A percentile compares a stretch with the other conserved stretches of the same genome.
phyloP scores from a whole-genome alignment of 1,284 basidiomycete species.

The Austroboletus novae-zelandiae region DNA sequence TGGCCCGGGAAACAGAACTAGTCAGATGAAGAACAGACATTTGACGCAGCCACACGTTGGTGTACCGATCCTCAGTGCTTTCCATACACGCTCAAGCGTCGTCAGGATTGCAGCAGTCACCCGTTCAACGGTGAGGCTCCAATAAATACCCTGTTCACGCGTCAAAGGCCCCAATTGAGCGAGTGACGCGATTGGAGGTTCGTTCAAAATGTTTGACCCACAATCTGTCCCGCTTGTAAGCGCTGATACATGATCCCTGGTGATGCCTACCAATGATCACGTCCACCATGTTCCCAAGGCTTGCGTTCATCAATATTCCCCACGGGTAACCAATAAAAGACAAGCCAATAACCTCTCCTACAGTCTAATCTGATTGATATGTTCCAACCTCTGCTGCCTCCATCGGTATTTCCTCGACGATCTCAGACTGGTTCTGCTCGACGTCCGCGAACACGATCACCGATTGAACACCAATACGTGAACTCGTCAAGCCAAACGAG shows the following conservation, averaged over 20 bases:
- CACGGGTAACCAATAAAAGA: too few relatives aligned
- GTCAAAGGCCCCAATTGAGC: slow-evolving; percentile 57
- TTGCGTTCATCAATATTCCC: slow-evolving; percentile 93
- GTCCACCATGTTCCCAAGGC: slow-evolving; percentile 71
- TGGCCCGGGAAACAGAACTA: slow-evolving; percentile 60
- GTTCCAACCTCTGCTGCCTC: too few relatives aligned
- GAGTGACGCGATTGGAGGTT: slow-evolving; percentile 82
- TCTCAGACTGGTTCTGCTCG: too few relatives aligned
- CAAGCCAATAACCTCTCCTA: too few relatives aligned
- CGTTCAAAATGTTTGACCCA: slow-evolving; percentile 86
- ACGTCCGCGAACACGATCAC: too few relatives aligned
- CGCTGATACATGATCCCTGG: neutral
- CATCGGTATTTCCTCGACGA: too few relatives aligned
- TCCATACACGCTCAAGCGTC: slow-evolving; percentile 83
- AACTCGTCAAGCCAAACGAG: too few relatives aligned
- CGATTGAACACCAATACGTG: too few relatives aligned
- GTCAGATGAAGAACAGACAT: neutral
- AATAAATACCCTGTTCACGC: slow-evolving; percentile 13
- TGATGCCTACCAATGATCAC: slow-evolving; percentile 72
- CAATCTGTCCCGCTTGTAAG: slow-evolving; percentile 56
- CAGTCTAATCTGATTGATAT: too few relatives aligned
- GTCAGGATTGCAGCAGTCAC: slow-evolving; percentile 76
- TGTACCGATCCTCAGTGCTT: slow-evolving; percentile 77
- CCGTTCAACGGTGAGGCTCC: slow-evolving; percentile 64
- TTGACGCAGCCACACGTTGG: slow-evolving; percentile 77